A percentile compares a stretch with the other conserved stretches of the same genome.
Conservation (phyloP, 768 basidiomycete genomes). For the Mycena leptocephala region DNA sequence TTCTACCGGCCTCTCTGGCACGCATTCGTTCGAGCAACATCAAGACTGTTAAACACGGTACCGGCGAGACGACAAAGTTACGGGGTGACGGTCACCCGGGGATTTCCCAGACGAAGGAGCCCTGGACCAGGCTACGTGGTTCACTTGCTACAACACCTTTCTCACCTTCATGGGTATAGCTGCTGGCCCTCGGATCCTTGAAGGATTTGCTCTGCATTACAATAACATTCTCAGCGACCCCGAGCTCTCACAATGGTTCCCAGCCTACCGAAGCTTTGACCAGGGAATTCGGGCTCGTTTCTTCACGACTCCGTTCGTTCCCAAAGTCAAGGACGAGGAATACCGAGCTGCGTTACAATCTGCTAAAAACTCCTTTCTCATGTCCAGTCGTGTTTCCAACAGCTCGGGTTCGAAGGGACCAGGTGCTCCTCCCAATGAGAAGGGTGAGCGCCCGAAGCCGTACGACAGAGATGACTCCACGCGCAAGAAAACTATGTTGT, state of each 20-base stretch:
- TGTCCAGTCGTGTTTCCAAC: neutral
- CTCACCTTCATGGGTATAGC: neutral
- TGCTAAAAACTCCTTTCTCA: neutral
- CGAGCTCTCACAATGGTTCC: neutral
- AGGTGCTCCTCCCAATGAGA: neutral
- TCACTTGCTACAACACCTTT: constrained; percentile 14
- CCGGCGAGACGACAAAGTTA: neutral
- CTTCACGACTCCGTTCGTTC: constrained; percentile 11
- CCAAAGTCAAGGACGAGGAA: neutral
- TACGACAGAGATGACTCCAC: neutral
- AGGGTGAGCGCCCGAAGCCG: neutral
- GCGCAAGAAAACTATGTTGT: neutral
- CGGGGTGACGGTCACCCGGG: constrained; percentile 6
- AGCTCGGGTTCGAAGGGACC: neutral
- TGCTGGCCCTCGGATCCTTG: neutral
- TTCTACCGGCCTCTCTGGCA: constrained; percentile 1
- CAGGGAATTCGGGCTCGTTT: neutral
- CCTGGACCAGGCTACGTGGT: neutral
- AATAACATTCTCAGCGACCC: neutral
- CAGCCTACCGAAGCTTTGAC: constrained; percentile 3
- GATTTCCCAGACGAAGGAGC: constrained; percentile 11
- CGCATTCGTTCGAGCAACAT: constrained; percentile 14
- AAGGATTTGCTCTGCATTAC: neutral
- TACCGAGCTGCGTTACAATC: constrained; percentile 10
- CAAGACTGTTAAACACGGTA: constrained; percentile 16